These are phyloP conservation scores for Auriculariales sp. DNA, from an alignment of 768 basidiomycete genomes.

Conservation along the genomic window DNA sequence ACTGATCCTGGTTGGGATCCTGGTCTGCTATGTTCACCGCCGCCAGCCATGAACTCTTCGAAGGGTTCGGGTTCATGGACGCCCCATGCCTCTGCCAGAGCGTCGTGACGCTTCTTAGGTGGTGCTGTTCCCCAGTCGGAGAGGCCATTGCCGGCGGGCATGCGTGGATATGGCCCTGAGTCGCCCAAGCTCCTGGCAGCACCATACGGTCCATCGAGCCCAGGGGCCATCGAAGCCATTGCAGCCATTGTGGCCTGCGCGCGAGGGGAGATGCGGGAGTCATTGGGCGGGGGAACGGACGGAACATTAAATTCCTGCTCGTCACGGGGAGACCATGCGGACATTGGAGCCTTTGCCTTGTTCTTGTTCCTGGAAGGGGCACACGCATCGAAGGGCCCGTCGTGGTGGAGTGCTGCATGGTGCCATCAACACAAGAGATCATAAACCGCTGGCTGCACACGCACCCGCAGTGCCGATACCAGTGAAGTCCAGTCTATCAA, in stretches of 20 bases:
- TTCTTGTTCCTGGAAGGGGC: constrained; percentile 80
- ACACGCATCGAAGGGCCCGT: constrained; percentile 85
- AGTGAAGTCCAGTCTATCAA: constrained; percentile 77
- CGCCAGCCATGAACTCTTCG: constrained; percentile 80
- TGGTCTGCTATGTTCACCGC: constrained; percentile 35
- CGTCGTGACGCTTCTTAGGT: constrained; percentile 77
- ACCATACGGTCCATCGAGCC: constrained; percentile 9
- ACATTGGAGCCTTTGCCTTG: constrained; percentile 67
- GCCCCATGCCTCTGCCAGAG: constrained; percentile 86
- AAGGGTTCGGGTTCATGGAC: constrained; percentile 85
- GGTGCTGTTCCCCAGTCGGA: constrained; percentile 12
- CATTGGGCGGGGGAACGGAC: constrained; percentile 19
- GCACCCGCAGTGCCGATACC: constrained; percentile 63
- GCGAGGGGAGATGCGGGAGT: constrained; percentile 14
- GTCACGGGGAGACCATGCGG: constrained; percentile 44
- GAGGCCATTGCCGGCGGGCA: background rate
- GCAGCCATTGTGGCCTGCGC: constrained; percentile 7
- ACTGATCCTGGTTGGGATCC: too few species aligned
- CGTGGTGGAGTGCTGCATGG: constrained; percentile 72
- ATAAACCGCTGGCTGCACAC: constrained; percentile 18
- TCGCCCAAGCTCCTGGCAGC: constrained; percentile 1
- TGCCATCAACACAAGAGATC: constrained; percentile 10
- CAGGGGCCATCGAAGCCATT: constrained; percentile 2
- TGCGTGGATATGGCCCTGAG: background rate
- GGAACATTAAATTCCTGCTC: background rate